Evolutionary conservation across 2,329 filamentous ascomycete species (phyloP).

Genomic region (Beauveria brongniartii): DNA sequence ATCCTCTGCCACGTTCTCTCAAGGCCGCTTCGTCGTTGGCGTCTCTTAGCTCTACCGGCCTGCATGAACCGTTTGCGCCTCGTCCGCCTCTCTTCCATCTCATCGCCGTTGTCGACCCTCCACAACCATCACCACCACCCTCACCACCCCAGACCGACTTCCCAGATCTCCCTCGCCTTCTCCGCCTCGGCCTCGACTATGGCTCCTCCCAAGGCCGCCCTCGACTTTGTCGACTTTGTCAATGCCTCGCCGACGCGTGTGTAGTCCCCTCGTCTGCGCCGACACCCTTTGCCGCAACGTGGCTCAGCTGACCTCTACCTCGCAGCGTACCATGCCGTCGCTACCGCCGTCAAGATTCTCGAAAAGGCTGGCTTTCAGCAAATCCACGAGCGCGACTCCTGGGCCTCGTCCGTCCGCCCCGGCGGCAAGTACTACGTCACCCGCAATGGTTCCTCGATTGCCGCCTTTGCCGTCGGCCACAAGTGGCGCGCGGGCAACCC

Average conservation of each 20-base stretch:
- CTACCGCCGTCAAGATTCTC: constrained; percentile 66
- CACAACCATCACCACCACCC: not conserved
- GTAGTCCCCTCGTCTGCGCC: constrained; percentile 20
- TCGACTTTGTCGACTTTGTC: constrained; percentile 88
- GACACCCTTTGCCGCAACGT: constrained; percentile 12
- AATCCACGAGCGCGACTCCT: constrained; percentile 85
- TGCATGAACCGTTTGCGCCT: constrained; percentile 2
- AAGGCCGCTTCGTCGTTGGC: not conserved
- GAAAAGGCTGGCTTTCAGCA: constrained; percentile 77
- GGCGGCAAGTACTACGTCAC: constrained; percentile 96
- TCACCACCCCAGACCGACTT: not conserved
- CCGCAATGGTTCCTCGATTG: constrained; percentile 83
- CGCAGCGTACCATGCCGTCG: constrained; percentile 88
- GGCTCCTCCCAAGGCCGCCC: constrained; percentile 50
- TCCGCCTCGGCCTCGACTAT: constrained; percentile 32
- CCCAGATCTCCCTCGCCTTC: constrained; percentile 14
- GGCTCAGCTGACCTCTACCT: not conserved
- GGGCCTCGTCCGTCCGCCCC: constrained; percentile 69
- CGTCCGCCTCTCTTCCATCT: not conserved
- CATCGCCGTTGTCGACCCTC: not conserved
- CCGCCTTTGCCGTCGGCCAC: constrained; percentile 84
- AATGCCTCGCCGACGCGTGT: constrained; percentile 90
- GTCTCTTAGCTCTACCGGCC: not conserved
- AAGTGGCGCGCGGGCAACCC: constrained; percentile 90
- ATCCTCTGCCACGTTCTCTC: not conserved